These are phyloP conservation scores for Pholiota molesta DNA, from an alignment of 768 basidiomycete genomes.

Conservation along the genomic window DNA sequence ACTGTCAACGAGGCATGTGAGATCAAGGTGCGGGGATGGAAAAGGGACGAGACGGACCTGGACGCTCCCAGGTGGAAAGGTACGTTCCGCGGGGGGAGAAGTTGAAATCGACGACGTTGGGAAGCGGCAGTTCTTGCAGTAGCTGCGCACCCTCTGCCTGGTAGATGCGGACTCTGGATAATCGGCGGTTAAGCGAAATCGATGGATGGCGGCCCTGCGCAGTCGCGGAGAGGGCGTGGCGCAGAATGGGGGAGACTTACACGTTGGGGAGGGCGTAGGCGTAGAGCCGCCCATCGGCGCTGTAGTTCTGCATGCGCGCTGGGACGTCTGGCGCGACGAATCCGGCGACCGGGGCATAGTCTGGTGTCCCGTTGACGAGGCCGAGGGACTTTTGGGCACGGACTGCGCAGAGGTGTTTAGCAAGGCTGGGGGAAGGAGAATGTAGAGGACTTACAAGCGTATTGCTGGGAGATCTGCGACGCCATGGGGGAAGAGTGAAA, in stretches of 20 bases:
- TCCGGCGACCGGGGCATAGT: constrained; percentile 65
- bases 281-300: constrained; percentile 83
- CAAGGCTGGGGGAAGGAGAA: constrained; percentile 2
- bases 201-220: not conserved
- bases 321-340: constrained; percentile 71
- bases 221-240: not conserved
- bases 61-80: constrained; percentile 95
- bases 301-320: constrained; percentile 80
- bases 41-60: constrained; percentile 48
- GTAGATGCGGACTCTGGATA: constrained; percentile 70
- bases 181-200: not conserved
- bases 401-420: constrained; percentile 47
- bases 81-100: constrained; percentile 96
- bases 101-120: constrained; percentile 79
- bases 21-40: not conserved
- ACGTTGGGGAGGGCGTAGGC: constrained; percentile 78
- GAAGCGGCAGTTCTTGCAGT: constrained; percentile 72
- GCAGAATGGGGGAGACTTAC: constrained; percentile 48
- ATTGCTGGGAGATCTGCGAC: constrained; percentile 78
- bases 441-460: constrained; percentile 65
- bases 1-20: constrained; percentile 34
- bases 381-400: constrained; percentile 95
- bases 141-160: constrained; percentile 75
- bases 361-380: constrained; percentile 80
- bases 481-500: constrained; percentile 62